These are phyloP conservation scores for Mycena maculata DNA, from an alignment of 768 basidiomycete species.

Conservation along the genomic window DNA sequence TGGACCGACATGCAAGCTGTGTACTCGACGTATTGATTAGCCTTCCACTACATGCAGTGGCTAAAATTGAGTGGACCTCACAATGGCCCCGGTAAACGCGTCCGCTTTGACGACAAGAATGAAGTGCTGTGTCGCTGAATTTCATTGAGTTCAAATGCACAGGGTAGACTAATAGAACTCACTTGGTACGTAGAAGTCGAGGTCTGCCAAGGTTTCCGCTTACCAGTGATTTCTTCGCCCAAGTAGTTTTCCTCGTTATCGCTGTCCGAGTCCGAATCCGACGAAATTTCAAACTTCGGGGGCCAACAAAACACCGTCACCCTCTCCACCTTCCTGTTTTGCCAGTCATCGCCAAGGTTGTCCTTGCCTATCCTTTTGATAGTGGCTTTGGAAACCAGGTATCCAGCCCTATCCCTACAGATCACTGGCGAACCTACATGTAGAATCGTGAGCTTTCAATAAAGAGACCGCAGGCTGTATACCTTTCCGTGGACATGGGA, in stretches of 20 bases:
- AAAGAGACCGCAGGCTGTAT: too few relatives aligned
- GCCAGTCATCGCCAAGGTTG: not conserved
- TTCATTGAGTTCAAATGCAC: too few relatives aligned
- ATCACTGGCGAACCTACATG: too few relatives aligned
- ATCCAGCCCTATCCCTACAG: not conserved
- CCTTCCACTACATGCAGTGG: too few relatives aligned
- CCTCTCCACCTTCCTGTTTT: not conserved
- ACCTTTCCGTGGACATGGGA: too few relatives aligned
- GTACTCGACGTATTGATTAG: too few relatives aligned
- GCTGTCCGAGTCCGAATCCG: not conserved
- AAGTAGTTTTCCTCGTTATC: not conserved
- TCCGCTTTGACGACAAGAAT: not conserved
- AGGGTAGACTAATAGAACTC: not conserved
- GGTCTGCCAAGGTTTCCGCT: not conserved
- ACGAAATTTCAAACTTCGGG: not conserved
- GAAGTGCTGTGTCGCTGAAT: not conserved
- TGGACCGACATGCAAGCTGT: too few relatives aligned
- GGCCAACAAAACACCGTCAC: not conserved
- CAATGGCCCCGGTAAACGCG: too few relatives aligned
- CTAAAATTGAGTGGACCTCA: too few relatives aligned
- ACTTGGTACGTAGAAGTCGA: not conserved
- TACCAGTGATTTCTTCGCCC: not conserved
- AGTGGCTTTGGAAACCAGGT: not conserved
- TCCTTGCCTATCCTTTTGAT: not conserved
- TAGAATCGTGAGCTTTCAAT: too few relatives aligned